Conservation (phyloP, 148 eudicot species). For the Tetragonia tetragonoides region DNA sequence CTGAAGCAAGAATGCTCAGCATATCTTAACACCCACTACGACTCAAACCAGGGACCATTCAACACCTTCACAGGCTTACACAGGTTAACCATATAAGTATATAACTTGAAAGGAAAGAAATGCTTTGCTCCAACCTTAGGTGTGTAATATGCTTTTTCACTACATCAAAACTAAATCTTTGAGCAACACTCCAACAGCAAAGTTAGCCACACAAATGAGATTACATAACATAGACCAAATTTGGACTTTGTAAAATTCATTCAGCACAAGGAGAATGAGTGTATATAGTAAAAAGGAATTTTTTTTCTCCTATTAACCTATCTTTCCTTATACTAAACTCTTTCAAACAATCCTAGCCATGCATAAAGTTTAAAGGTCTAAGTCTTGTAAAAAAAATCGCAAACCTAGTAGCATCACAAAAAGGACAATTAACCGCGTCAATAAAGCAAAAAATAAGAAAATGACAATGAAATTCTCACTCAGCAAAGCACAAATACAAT, state of each 20-base stretch:
- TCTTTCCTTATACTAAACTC: background rate
- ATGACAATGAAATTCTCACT: background rate
- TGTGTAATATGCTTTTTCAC: background rate
- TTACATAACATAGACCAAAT: background rate
- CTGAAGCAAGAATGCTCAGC: background rate
- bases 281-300: background rate
- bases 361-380: background rate
- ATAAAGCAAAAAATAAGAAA: background rate
- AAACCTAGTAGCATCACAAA: too few species aligned
- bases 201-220: background rate
- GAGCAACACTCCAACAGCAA: background rate
- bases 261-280: background rate
- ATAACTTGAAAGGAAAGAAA: background rate
- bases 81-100: background rate
- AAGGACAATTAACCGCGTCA: background rate
- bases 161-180: background rate
- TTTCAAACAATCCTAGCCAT: background rate
- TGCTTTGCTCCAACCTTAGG: constrained; percentile 14
- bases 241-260: background rate
- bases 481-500: background rate
- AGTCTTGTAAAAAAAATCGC: too few species aligned
- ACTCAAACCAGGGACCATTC: background rate
- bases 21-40: background rate
- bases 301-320: background rate
- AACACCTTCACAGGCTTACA: background rate